Base-by-base conservation (phyloP, 2,329 filamentous ascomycete genomes). In the Fusarium abutilonis region DNA sequence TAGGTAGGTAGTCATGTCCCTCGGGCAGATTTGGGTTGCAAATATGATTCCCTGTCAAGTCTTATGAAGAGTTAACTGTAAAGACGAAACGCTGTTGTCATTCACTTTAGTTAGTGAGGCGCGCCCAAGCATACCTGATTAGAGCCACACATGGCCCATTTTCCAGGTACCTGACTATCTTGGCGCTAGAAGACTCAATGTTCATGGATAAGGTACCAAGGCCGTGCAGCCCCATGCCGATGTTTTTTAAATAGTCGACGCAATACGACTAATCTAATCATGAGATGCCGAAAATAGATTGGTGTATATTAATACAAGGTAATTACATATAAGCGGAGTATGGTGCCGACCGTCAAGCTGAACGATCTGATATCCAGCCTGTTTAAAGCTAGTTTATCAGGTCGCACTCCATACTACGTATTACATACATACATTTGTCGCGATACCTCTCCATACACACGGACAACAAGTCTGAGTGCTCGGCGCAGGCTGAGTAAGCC, bases 81-180 rank as follows among this genome's bases (percentile, higher is more conserved):
- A 34, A 21, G 28, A 14, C 26, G 19, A 13, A 46, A 26, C 29
- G 34, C 41, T 46, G 32, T 40, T 34, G 46, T 32, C 51, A 40
- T 45, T 23, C 13, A 28, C 39, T 35, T 31, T 63, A 44, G 21
- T 53, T 50, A 23, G 38, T n/a, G 46, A 47, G 21, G 10, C 53
- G 31, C 19, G 32, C 15, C 40, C 15, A 13, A 10, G 32, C 36
- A 29, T 15, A 35, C 44, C 29, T 36, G n/a, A 17, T 17, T 26
- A 14, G 23, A 34, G 54, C 56, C 58, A 29, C 46, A 60, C 26
- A 44, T 31, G 39, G 19, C 14, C 35, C 35, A 44, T 52, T 31
- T 32, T 19, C 35, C 42, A 60, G 36, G 52, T 56, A 48, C 58
- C 58, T 44, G 58, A 51, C 57, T 44, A 62, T 29, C 45, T 53